Evolutionary conservation across 495 filamentous ascomycete genomes (phyloP), one percentile per base, ranked within the genome.

Genomic region (Lophiotrema nucula): DNA sequence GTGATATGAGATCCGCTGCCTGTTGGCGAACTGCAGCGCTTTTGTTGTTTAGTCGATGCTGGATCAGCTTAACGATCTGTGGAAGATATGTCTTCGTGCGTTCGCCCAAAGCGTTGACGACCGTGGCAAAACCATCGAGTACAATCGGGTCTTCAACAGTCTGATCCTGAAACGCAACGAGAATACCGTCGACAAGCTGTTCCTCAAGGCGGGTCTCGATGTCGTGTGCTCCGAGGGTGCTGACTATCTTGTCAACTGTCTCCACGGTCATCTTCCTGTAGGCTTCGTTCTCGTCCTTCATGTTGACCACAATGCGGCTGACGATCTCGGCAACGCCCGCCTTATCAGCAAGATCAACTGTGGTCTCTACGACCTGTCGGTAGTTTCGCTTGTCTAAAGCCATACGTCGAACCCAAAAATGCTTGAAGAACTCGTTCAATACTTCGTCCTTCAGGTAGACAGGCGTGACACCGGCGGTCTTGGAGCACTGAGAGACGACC

Each of bases 221-320:
- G 70, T 97, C 93, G 19, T 92, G 92, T 23, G 92, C 92, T 49
- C 95, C 95, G 27, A 97, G 81, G 41, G 89, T 86, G 2, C 92
- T 90, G 67, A 97, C 86, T 24, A 97, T 82, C 73, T 97, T 97
- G 73, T 99, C 95, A 6, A 96, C 82, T 0, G 92, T 97, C 75
- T 99, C 95, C 21, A 97, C 85, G 0, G 95, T 95, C 95, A 99
- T 99, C 78, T 97, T 97, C 10, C 95, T 87, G 71, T 97, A 99
- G 0, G 92, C 88, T 66, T 99, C 95, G 70, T 88, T 96, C 71
- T 99, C 95, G 65, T 99, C 95, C 72, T 97, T 99, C 47, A 99
- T 80, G 64, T 97, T 96, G 74, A 81, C 87, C 51, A 97, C 93
- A 47, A 96, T 84, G 25, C 92, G 81, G 72, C 97, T 91, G 12